A percentile compares a stretch with the other conserved stretches of the same genome.
phyloP scores from a whole-genome alignment of 129 eudicot species.

The Saposhnikovia divaricata region DNA sequence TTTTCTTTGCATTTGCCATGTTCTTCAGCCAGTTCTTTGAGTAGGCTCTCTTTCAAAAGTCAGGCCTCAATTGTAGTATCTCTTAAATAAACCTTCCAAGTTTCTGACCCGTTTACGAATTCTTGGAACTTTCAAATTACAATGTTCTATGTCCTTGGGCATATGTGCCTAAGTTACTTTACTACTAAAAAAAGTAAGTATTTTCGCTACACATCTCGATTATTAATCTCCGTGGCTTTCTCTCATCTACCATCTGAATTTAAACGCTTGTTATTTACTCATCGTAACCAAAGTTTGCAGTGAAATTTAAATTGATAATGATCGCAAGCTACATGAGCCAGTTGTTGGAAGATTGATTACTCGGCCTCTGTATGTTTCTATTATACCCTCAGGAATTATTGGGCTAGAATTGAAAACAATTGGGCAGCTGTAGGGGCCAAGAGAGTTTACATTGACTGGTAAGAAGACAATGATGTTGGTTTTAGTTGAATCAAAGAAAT shows the following conservation, averaged over 20 bases:
- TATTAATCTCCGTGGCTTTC: slow-evolving; percentile 39
- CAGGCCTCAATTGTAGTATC: slow-evolving; percentile 46
- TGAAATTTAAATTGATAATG: background rate
- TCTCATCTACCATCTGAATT: slow-evolving; percentile 31
- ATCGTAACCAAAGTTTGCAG: background rate
- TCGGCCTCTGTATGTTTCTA: background rate
- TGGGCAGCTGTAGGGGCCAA: too few species aligned
- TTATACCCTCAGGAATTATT: background rate
- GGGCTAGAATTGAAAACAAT: too few species aligned
- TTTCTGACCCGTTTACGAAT: slow-evolving; percentile 23
- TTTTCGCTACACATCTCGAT: slow-evolving; percentile 41
- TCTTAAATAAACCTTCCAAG: slow-evolving; percentile 29
- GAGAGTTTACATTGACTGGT: too few species aligned
- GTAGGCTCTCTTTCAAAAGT: slow-evolving; percentile 15
- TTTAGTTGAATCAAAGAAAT: too few species aligned
- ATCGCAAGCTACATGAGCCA: background rate
- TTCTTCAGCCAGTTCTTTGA: slow-evolving; percentile 18
- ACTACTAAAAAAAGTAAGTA: slow-evolving; percentile 13
- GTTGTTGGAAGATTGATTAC: too few species aligned
- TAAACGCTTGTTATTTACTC: slow-evolving; percentile 22
- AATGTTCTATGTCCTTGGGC: slow-evolving; percentile 37
- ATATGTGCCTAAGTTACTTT: slow-evolving; percentile 22
- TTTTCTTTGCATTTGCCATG: slow-evolving; percentile 14
- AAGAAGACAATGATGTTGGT: too few species aligned
- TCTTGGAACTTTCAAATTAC: slow-evolving; percentile 36